Percentiles rank a stretch among this genome's conserved stretches.
Evolutionary conservation across 2,329 filamentous ascomycete genomes (phyloP).

Genomic region (Colletotrichum plurivorum): DNA sequence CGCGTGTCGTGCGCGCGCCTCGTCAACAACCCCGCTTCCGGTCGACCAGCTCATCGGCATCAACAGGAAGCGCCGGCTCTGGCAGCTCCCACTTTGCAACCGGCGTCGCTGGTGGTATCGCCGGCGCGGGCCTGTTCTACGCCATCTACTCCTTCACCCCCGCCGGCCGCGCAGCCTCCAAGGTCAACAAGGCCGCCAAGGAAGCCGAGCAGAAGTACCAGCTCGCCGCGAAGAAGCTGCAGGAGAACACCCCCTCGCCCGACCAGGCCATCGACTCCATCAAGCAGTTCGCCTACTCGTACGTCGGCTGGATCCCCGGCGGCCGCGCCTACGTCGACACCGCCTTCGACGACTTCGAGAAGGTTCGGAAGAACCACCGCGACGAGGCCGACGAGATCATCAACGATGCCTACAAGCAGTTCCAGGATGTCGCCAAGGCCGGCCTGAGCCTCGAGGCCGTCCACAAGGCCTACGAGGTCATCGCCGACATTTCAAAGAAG

Average conservation of each 20-base stretch:
- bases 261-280: slow-evolving; percentile 78
- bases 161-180: slow-evolving; percentile 56
- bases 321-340: slow-evolving; percentile 77
- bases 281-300: slow-evolving; percentile 75
- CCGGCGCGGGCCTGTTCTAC: slow-evolving; percentile 58
- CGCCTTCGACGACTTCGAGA: slow-evolving; percentile 79
- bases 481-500: slow-evolving; percentile 73
- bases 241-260: slow-evolving; percentile 73
- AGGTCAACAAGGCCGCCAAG: slow-evolving; percentile 62
- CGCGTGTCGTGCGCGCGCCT: slow-evolving; percentile 46
- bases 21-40: slow-evolving; percentile 56
- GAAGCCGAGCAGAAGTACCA: slow-evolving; percentile 74
- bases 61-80: slow-evolving; percentile 42
- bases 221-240: slow-evolving; percentile 71
- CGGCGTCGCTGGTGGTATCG: slow-evolving; percentile 60
- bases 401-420: slow-evolving; percentile 75
- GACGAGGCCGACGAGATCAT: slow-evolving; percentile 80
- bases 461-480: slow-evolving; percentile 71
- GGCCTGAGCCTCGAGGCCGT: slow-evolving; percentile 75
- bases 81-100: slow-evolving; percentile 53
- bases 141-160: slow-evolving; percentile 61
- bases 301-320: slow-evolving; percentile 80
- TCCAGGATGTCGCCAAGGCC: slow-evolving; percentile 72
- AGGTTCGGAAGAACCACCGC: slow-evolving; percentile 75
- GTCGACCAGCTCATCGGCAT: slow-evolving; percentile 53